Conservation (phyloP, 78 protist species). For the Dictyostelium intermedium region DNA sequence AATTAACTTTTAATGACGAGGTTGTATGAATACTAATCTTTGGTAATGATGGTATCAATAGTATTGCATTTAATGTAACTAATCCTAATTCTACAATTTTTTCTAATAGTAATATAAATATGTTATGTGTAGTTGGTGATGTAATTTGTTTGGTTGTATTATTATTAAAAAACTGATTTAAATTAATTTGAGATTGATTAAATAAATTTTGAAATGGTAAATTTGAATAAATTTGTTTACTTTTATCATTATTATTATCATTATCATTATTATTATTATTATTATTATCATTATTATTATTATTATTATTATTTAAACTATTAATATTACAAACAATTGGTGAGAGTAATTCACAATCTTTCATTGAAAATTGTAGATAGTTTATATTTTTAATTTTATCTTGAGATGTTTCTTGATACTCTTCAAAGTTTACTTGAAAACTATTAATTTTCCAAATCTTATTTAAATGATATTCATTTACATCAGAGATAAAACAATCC, state of each 20-base stretch:
- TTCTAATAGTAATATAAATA: neutral
- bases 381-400: neutral
- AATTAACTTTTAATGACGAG: neutral
- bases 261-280: no score
- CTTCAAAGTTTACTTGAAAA: neutral
- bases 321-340: neutral
- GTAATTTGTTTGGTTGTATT: neutral
- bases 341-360: slow-evolving; percentile 34
- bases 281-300: no score
- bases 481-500: neutral
- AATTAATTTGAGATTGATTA: neutral
- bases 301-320: no score
- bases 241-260: neutral
- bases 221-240: neutral
- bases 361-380: slow-evolving; percentile 47
- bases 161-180: neutral
- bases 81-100: neutral
- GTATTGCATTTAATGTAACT: neutral
- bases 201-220: slow-evolving; percentile 19
- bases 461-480: slow-evolving; percentile 42
- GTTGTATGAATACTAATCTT: neutral
- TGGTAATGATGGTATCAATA: neutral
- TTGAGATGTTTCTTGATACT: neutral
- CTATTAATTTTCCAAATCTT: slow-evolving; percentile 61
- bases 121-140: neutral